Percentiles rank a stretch among this genome's conserved stretches.
Evolutionary conservation across 1,284 basidiomycete genomes (phyloP).

Genomic region (Fomes fomentarius): DNA sequence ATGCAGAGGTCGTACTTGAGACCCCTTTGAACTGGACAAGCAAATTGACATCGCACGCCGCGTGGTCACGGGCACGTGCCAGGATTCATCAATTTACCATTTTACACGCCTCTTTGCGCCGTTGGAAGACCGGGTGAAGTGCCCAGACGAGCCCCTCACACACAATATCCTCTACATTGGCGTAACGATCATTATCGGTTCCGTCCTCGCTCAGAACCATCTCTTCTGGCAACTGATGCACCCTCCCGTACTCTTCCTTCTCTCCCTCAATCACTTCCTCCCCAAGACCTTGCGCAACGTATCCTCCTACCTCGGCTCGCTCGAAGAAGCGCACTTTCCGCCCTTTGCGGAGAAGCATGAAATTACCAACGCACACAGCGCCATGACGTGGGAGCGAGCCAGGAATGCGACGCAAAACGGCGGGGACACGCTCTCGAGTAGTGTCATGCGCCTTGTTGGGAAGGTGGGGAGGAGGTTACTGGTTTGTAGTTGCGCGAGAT

Average conservation of each 20-base stretch:
- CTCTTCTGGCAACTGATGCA: constrained; percentile 68
- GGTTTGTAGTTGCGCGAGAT: constrained; percentile 73
- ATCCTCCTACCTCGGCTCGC: constrained; percentile 61
- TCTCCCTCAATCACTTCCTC: constrained; percentile 78
- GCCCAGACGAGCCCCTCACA: constrained; percentile 79
- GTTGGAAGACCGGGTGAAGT: constrained; percentile 74
- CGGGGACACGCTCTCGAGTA: constrained; percentile 44
- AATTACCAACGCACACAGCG: constrained; percentile 62
- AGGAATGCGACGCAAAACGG: constrained; percentile 34
- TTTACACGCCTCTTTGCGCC: neutral
- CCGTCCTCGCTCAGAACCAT: constrained; percentile 83
- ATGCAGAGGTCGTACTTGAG: constrained; percentile 68
- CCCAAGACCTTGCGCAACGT: constrained; percentile 79
- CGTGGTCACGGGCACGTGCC: constrained; percentile 55
- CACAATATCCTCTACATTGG: constrained; percentile 89
- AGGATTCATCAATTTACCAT: constrained; percentile 39
- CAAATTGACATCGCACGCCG: constrained; percentile 72
- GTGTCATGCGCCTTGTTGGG: constrained; percentile 54
- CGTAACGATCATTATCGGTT: constrained; percentile 84
- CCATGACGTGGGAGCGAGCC: constrained; percentile 50
- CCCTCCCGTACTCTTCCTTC: constrained; percentile 69
- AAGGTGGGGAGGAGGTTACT: constrained; percentile 68
- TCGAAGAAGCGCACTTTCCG: constrained; percentile 77
- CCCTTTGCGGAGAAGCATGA: constrained; percentile 70
- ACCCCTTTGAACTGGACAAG: constrained; percentile 70